Percentiles rank a stretch among this genome's conserved stretches.
phyloP scores from a whole-genome alignment of 345 rosid genomes.

The Eucalyptus sp. region DNA sequence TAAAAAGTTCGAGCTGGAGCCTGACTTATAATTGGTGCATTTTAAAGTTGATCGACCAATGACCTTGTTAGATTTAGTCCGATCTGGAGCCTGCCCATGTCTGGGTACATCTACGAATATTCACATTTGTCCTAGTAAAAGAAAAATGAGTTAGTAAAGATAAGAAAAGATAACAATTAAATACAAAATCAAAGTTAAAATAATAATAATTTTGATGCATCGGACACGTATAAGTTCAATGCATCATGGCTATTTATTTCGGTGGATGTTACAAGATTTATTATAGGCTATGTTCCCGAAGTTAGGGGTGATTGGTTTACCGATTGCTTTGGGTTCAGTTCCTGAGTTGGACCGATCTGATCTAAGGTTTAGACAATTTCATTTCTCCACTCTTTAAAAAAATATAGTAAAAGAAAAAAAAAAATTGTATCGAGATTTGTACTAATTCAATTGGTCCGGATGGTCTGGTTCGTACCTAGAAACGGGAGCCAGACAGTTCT shows the following conservation, averaged over 20 bases:
- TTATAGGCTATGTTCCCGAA: neutral
- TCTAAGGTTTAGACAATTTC: neutral
- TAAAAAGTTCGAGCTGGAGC: neutral
- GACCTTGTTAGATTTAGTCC: neutral
- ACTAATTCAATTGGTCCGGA: neutral
- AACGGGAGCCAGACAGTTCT: neutral
- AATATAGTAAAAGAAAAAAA: no score
- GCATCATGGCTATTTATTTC: no score
- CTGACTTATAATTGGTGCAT: neutral
- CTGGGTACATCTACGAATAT: neutral
- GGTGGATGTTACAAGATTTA: no score
- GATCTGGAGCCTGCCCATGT: neutral
- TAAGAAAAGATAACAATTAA: neutral
- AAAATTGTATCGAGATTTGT: neutral
- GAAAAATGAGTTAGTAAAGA: neutral
- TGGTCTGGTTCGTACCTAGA: no score
- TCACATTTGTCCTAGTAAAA: neutral
- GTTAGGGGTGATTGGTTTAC: neutral
- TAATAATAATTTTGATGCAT: fast-evolving
- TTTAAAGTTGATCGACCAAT: neutral
- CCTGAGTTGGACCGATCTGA: fast-evolving
- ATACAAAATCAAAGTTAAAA: neutral
- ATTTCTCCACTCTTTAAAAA: neutral
- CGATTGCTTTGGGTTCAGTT: fast-evolving
- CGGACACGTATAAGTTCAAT: no score